These are phyloP conservation scores for Chytriomyces sp. DNA, from an alignment of 192 early-diverging fungal species.

Conservation along the genomic window DNA sequence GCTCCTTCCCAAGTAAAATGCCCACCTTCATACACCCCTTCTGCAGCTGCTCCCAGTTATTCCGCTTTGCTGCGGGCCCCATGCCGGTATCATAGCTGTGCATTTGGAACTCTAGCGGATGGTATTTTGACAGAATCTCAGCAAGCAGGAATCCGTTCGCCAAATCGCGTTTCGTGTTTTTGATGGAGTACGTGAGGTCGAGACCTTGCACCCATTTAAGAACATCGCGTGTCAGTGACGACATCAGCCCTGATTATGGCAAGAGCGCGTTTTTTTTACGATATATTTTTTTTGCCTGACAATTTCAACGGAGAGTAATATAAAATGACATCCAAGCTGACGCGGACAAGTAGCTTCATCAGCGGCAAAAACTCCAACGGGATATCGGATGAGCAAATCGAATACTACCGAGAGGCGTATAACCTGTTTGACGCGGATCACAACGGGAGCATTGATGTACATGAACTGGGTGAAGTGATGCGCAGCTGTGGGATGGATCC, in stretches of 20 bases:
- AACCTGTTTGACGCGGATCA: conserved; percentile 52
- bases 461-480: conserved; percentile 52
- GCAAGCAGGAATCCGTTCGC: conserved; percentile 59
- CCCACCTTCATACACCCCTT: conserved; percentile 44
- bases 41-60: conserved; percentile 55
- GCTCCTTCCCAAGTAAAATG: conserved; percentile 38
- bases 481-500: conserved; percentile 36
- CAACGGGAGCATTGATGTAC: conserved; percentile 50
- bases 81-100: conserved; percentile 57
- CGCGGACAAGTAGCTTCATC: background rate
- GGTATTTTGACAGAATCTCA: conserved; percentile 57
- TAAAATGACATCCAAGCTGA: background rate
- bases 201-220: conserved; percentile 56
- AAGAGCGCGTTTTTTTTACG: background rate
- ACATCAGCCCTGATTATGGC: background rate
- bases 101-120: conserved; percentile 50
- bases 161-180: conserved; percentile 55
- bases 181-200: conserved; percentile 48
- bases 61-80: conserved; percentile 47
- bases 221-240: conserved; percentile 43
- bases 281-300: conserved; percentile 18
- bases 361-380: background rate
- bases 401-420: conserved; percentile 47
- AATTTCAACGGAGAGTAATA: background rate
- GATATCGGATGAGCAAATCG: conserved; percentile 7